Evolutionary conservation across 2,329 filamentous ascomycete species (phyloP).

Genomic region (Penicillium vulpinum): DNA sequence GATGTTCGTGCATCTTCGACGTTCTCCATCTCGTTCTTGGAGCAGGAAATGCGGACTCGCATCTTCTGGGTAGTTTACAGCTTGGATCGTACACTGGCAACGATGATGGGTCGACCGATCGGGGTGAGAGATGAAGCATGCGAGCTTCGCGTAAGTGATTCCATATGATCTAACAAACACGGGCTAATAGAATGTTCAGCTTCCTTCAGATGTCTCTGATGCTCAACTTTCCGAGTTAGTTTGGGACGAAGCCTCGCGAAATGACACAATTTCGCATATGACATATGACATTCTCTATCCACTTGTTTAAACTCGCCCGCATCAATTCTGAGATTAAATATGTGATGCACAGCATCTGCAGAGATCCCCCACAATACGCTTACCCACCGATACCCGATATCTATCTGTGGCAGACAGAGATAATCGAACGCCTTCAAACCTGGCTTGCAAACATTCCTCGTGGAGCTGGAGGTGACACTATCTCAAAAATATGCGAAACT

Average conservation of each 20-base stretch:
- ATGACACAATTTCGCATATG: conserved; percentile 33
- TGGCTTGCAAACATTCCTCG: conserved; percentile 46
- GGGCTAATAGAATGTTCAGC: conserved; percentile 10
- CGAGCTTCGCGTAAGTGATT: conserved; percentile 48
- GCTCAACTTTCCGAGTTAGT: conserved; percentile 12
- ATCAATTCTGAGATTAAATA: conserved; percentile 62
- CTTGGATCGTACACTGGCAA: conserved; percentile 54
- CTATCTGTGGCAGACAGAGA: conserved; percentile 48
- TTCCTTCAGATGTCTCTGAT: conserved; percentile 25
- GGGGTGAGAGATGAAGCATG: conserved; percentile 58
- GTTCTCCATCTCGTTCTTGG: conserved; percentile 47
- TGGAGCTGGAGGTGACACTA: conserved; percentile 5
- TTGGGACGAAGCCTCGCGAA: background rate
- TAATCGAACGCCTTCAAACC: conserved; percentile 42
- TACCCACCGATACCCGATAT: conserved; percentile 51
- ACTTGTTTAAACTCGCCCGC: conserved; percentile 46
- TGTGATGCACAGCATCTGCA: conserved; percentile 55
- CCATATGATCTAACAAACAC: background rate
- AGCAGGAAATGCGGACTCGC: conserved; percentile 57
- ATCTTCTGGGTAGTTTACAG: conserved; percentile 58
- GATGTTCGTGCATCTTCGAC: conserved; percentile 45
- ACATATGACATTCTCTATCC: conserved; percentile 49
- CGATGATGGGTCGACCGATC: conserved; percentile 59
- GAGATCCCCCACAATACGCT: conserved; percentile 50
- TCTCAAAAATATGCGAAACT: conserved; percentile 42